Conservation (phyloP, 192 early-diverging fungal species). For the Coemansia sp. region DNA sequence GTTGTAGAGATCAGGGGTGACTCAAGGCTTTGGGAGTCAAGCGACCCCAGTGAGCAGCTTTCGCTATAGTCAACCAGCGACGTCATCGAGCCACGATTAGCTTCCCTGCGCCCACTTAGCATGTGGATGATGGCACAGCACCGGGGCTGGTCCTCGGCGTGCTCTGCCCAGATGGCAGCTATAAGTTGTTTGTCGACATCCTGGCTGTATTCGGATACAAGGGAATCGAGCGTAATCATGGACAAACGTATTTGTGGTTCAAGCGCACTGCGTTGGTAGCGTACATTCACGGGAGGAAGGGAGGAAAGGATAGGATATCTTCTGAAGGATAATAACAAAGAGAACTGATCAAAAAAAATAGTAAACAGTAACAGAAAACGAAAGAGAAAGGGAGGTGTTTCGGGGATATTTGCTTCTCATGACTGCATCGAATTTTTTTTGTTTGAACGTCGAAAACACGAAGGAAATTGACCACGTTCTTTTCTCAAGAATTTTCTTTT, state of each 20-base stretch:
- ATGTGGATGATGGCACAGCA: constrained; percentile 47
- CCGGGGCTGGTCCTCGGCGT: constrained; percentile 18
- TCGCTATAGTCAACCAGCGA: constrained; percentile 1
- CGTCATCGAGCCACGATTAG: not conserved
- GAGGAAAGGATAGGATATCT: not conserved
- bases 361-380: not conserved
- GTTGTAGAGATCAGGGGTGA: not conserved
- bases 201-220: constrained; percentile 35
- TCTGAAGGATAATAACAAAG: not conserved
- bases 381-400: not conserved
- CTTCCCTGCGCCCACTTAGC: constrained; percentile 26
- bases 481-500: no score
- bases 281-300: constrained; percentile 1
- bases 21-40: not conserved
- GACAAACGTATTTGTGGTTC: not conserved
- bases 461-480: no score
- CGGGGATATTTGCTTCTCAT: no score
- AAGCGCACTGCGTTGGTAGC: not conserved
- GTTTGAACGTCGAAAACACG: no score
- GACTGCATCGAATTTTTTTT: no score
- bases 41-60: not conserved
- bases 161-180: constrained; percentile 44
- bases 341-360: not conserved
- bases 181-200: constrained; percentile 42
- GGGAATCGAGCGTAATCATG: constrained; percentile 30